Base-by-base conservation (phyloP, 495 filamentous ascomycete genomes). In the Parachaetomium inaequale region DNA sequence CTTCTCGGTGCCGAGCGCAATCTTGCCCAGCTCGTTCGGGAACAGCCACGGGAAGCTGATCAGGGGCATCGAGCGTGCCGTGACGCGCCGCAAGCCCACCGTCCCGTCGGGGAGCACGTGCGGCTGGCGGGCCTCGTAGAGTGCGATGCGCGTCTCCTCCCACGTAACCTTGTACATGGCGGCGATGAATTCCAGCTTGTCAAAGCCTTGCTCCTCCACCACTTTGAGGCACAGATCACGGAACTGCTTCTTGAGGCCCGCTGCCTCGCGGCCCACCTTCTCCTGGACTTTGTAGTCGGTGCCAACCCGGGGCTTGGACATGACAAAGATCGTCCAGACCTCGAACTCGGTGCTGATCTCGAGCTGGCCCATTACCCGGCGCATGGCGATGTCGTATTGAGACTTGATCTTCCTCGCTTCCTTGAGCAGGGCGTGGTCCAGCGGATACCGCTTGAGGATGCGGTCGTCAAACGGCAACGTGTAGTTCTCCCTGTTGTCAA, bases 1-100 rank as follows among this genome's bases (percentile, higher is more conserved):
- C 49, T 59, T 45, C 59, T 65, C 61, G 21, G 49, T 43, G 2
- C 62, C 56, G 6, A 26, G 42, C 3, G 89, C 93, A 62, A 98
- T 87, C 36, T 79, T 80, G 6, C 91, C 89, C 2, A 99, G 81
- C 55, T 90, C 78, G 34, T 82, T 75, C 0, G 82, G 76, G 57
- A 98, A 95, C 10, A 98, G 70, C 95, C 94, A 99, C 0, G 94
- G 93, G 67, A 96, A 98, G 66, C 87, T 93, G 68, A 97, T 94
- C 25, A 98, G 73, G 0, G 95, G 94, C 78, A 91, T 84, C 7
- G 75, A 74, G 7, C 77, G 76, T 0, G 75, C 68, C 6, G 72
- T 74, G 61, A 79, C 75, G 12, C 66, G 65, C n/a, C 71, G 53
- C 50, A 64, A 59, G 29, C 72, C 72, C 8, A 72, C 57, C 8